Conservation (phyloP, 163 green algal genomes). For the Botryococcus braunii region DNA sequence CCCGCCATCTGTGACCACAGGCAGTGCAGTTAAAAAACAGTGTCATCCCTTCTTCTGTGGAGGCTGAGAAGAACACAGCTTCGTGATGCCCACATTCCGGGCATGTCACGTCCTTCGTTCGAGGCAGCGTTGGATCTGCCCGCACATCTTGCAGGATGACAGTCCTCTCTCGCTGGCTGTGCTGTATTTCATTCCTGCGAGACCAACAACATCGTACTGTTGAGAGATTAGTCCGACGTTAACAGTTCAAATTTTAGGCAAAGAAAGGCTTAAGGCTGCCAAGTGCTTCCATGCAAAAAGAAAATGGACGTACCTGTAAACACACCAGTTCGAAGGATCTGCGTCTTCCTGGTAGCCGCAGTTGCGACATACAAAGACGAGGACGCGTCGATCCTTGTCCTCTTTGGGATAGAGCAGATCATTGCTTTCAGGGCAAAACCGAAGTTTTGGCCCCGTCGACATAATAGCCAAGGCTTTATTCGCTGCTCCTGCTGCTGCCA, state of each 20-base stretch:
- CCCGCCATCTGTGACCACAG: slow-evolving; percentile 67
- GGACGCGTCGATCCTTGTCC: slow-evolving; percentile 59
- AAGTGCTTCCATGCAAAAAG: not conserved
- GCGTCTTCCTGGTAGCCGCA: slow-evolving; percentile 73
- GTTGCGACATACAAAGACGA: slow-evolving; percentile 79
- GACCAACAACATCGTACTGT: not conserved
- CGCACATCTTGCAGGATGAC: slow-evolving; percentile 76
- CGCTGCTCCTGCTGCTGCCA: no score
- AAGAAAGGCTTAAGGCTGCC: not conserved
- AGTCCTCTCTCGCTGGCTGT: slow-evolving; percentile 68
- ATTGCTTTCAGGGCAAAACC: slow-evolving; percentile 85
- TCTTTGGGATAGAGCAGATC: slow-evolving; percentile 82
- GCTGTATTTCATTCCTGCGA: slow-evolving; percentile 57
- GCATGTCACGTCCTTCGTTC: slow-evolving; percentile 72
- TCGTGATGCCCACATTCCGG: slow-evolving; percentile 72
- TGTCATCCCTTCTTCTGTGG: slow-evolving; percentile 79
- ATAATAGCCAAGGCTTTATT: no score
- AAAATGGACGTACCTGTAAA: slow-evolving; percentile 18
- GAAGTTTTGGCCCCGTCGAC: slow-evolving; percentile 29
- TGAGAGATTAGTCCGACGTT: not conserved
- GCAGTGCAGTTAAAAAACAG: slow-evolving; percentile 79
- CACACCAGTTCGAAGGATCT: slow-evolving; percentile 48
- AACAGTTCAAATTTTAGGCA: not conserved
- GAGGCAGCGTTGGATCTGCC: slow-evolving; percentile 73
- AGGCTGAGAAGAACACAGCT: slow-evolving; percentile 75